Base-by-base conservation (phyloP, 345 rosid genomes). In the Lepidium sativum region DNA sequence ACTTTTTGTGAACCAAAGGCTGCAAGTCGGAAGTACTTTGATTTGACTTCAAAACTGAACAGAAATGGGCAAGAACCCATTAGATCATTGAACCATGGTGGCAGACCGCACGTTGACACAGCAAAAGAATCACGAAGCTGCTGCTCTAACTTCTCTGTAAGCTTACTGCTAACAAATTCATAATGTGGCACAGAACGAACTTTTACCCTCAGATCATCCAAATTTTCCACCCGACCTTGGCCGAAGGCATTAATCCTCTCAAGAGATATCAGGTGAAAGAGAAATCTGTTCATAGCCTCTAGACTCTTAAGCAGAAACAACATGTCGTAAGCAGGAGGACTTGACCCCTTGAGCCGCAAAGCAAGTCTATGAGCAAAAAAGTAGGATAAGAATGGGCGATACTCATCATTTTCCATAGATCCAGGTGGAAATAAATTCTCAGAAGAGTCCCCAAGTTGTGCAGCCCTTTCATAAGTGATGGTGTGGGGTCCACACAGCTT, bases 61-160 rank as follows among this genome's bases (percentile, higher is more conserved):
- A 92, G 66, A 68, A 89, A 92, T 17, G 97, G 92, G 76, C 96
- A 89, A n/a, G 92, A 86, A 67, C 51, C 73, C 85, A 92, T 80
- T 43, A 92, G 83, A 75, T 87, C 84, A 70, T 68, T 86, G 70
- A 89, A 92, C 98, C 98, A 92, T 13, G 78, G 72, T 42, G 98
- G 96, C 77, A 92, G 71, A 42, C 94, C 92, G 48, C 88, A 84
- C 15, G 69, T 75, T 2, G 89, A 86, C 57, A 83, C 65, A 60
- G 88, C 88, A 60, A 88, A 80, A 15, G 85, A 56, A 77, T 87
- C 98, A 18, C 84, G 83, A 83, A 92, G 79, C 78, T 92, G 97
- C 75, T 86, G 97, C 79, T 89, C 97, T 66, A 92, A 76, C 74
- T 92, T 92, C 80, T 90, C 96, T 6, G 97, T 86, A 78, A 92